Evolutionary conservation across 768 basidiomycete genomes (phyloP), one percentile per base, ranked within the genome.

Genomic region (Pleurotus djamor): DNA sequence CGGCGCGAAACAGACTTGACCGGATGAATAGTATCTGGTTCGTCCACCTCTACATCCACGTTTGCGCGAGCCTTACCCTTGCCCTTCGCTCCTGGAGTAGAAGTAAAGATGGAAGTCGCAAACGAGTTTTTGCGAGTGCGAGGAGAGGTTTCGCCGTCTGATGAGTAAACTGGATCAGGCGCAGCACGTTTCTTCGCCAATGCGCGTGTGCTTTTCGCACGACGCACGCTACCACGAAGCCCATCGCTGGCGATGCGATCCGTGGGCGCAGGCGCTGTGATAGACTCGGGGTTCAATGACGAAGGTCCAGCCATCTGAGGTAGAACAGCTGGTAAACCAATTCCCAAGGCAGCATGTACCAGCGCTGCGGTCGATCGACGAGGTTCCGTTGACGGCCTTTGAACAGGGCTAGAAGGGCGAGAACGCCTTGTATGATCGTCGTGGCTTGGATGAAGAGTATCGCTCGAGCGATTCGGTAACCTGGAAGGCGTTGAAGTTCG

Each of bases 301-400:
- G 81, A 74, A 35, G 80, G 72, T 7, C 76, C 65, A 21, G 78
- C 71, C 54, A 73, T 66, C 45, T 68, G 68, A 16, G 84, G 80
- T 58, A 83, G 72, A 52, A 80, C 74, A 64, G 81, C 83, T 44
- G 86, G 79, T 35, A 87, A 73, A 49, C 87, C 84, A 32, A 89
- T 66, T 35, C 85, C 86, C 33, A 87, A 67, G 2, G 82, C 74
- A 34, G 88, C 81, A 44, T 84, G 86, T 16, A 82, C 81, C 17
- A 84, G 73, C 36, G 81, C 79, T 33, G 77, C 60, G 9, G 76
- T 70, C 34, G 75, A 70, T 37, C 67, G 71, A 12, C 66, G 64
- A 32, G 61, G 38, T 37, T 64, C 51, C 43, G 59, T 28, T 28
- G 21, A 62, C 33, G 60, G 52, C 1, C 36, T 51, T 13, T 59